phyloP scores from a whole-genome alignment of 1,284 basidiomycete genomes.

The Marasmius oreades region DNA sequence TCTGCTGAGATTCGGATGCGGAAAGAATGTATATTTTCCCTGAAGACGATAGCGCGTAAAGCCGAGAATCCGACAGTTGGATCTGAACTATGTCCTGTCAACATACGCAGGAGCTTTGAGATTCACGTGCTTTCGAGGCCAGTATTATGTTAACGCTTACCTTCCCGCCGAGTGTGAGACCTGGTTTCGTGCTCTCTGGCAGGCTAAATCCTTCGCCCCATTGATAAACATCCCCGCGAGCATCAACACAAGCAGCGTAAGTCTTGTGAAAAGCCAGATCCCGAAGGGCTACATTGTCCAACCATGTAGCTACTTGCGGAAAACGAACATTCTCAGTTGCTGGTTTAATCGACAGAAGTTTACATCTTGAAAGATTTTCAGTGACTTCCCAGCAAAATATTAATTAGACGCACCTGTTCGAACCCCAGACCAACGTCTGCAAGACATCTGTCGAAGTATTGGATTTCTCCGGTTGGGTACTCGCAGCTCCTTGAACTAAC shows the following conservation, averaged over 20 bases:
- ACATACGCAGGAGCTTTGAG: neutral
- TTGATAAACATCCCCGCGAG: constrained; percentile 84
- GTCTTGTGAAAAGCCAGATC: constrained; percentile 73
- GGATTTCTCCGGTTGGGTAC: neutral
- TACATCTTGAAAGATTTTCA: constrained; percentile 32
- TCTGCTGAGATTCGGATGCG: constrained; percentile 44
- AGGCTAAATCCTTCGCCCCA: constrained; percentile 74
- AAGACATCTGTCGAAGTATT: constrained; percentile 26
- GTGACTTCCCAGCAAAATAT: neutral
- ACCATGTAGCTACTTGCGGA: constrained; percentile 50
- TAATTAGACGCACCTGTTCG: constrained; percentile 42
- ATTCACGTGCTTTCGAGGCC: neutral
- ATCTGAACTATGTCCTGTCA: constrained; percentile 66
- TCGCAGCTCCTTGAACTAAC: neutral
- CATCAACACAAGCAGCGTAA: constrained; percentile 84
- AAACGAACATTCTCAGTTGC: constrained; percentile 38
- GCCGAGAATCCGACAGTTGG: constrained; percentile 50
- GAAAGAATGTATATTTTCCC: constrained; percentile 74
- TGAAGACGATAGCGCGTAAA: constrained; percentile 73
- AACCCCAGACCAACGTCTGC: constrained; percentile 51
- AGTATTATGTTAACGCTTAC: constrained; percentile 40
- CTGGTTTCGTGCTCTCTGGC: constrained; percentile 33
- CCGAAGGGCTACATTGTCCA: constrained; percentile 65
- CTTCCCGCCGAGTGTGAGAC: constrained; percentile 67
- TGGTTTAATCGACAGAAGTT: constrained; percentile 36